Percentiles rank a stretch among this genome's conserved stretches.
phyloP scores from a whole-genome alignment of 176 grass and related monocot species.

The Neostapfia colusana region DNA sequence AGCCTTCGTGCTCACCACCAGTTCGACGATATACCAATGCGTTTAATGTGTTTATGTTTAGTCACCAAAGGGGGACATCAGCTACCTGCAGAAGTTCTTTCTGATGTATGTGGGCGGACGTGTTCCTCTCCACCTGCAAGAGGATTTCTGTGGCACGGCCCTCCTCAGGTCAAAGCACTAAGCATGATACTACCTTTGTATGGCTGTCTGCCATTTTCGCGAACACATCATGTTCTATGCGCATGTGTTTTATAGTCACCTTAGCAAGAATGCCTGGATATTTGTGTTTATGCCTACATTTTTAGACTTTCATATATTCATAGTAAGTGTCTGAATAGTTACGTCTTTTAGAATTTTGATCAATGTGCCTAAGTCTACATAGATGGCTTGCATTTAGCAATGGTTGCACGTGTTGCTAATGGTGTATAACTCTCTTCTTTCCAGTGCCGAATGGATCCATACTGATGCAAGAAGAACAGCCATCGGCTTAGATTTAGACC shows the following conservation, averaged over 20 bases:
- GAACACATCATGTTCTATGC: neutral
- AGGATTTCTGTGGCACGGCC: conserved; percentile 93
- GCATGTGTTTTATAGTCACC: neutral
- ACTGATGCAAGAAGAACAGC: conserved; percentile 74
- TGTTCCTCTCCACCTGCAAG: conserved; percentile 72
- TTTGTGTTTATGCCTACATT: neutral
- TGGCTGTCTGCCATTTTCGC: neutral
- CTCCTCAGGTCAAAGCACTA: conserved; percentile 69
- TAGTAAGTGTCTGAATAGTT: neutral
- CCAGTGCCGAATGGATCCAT: conserved; percentile 72
- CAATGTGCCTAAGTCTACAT: neutral
- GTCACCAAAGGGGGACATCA: conserved; percentile 92
- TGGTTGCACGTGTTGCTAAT: conserved; percentile 8
- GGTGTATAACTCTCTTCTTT: neutral
- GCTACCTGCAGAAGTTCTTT: conserved; percentile 86
- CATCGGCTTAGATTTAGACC: conserved; percentile 82
- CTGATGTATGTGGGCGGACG: conserved; percentile 82
- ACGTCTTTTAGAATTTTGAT: neutral
- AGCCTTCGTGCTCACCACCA: neutral
- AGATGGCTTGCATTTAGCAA: conserved; percentile 13
- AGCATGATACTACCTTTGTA: conserved; percentile 13
- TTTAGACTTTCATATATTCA: neutral
- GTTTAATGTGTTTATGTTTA: conserved; percentile 17
- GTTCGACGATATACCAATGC: conserved; percentile 38
- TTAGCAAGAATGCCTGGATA: neutral